phyloP scores from a whole-genome alignment of 2,329 filamentous ascomycete genomes.

The Phaeophleospora eucalypticola region DNA sequence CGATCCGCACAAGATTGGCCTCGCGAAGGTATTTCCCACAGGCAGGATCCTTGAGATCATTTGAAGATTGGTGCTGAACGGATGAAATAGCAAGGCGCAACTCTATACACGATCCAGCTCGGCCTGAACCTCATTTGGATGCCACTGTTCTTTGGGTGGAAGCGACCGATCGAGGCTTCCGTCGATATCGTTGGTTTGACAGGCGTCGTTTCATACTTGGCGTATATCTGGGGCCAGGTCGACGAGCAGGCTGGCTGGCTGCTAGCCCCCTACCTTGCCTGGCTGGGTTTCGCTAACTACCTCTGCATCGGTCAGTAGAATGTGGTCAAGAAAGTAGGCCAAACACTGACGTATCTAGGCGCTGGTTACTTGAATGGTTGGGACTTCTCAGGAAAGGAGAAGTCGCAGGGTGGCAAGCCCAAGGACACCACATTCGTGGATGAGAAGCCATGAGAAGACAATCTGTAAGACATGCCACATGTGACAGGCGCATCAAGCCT shows the following conservation, averaged over 20 bases:
- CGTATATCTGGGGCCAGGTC: constrained; percentile 70
- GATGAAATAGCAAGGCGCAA: constrained; percentile 55
- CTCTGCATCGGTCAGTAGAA: constrained; percentile 48
- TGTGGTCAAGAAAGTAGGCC: not conserved
- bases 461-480: not conserved
- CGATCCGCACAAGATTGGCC: constrained; percentile 50
- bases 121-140: constrained; percentile 85
- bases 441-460: not conserved
- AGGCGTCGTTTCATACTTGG: constrained; percentile 68
- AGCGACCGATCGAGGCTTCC: constrained; percentile 68
- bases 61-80: not conserved
- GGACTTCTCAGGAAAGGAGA: constrained; percentile 31
- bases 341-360: constrained; percentile 30
- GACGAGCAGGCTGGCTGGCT: constrained; percentile 70
- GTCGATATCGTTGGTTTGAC: constrained; percentile 69
- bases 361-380: constrained; percentile 40
- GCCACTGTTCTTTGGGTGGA: constrained; percentile 83
- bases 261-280: constrained; percentile 76
- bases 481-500: not conserved
- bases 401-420: constrained; percentile 1
- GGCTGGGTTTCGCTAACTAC: constrained; percentile 86
- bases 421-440: constrained; percentile 3
- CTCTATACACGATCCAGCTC: constrained; percentile 81
- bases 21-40: constrained; percentile 50
- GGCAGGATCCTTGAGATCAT: no score